These are phyloP conservation scores for Silene noctiflora DNA, from an alignment of 179 eudicot species.

Conservation along the genomic window DNA sequence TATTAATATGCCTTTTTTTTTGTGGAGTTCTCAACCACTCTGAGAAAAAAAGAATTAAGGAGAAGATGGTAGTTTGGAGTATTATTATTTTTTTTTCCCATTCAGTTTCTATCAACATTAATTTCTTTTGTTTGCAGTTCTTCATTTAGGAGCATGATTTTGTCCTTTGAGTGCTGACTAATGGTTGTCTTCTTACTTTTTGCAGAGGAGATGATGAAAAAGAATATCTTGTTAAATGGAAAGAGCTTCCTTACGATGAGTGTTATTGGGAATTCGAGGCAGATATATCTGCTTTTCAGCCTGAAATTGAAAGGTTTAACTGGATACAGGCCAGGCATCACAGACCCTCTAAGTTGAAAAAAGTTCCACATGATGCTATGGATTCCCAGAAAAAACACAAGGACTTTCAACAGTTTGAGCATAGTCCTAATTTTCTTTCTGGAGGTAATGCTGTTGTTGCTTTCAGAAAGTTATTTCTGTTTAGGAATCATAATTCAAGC, in stretches of 20 bases:
- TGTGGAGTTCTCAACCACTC: neutral
- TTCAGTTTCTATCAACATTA: neutral
- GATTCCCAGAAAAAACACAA: slow-evolving; percentile 62
- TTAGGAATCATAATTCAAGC: slow-evolving; percentile 6
- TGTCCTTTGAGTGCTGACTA: slow-evolving; percentile 16
- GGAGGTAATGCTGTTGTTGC: slow-evolving; percentile 45
- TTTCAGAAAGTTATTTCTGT: too few relatives aligned
- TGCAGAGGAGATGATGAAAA: slow-evolving; percentile 75
- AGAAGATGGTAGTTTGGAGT: neutral
- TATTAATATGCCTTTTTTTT: neutral
- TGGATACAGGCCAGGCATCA: slow-evolving; percentile 55
- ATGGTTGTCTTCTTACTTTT: slow-evolving; percentile 12
- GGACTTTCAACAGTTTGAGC: slow-evolving; percentile 92
- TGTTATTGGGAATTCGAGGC: slow-evolving; percentile 91
- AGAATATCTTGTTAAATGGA: slow-evolving; percentile 92
- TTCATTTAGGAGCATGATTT: slow-evolving; percentile 6
- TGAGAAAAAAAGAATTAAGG: neutral
- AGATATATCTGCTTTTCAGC: slow-evolving; percentile 72
- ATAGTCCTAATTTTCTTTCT: slow-evolving; percentile 74
- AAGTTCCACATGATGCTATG: slow-evolving; percentile 39
- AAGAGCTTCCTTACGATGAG: slow-evolving; percentile 90
- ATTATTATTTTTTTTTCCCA: neutral
- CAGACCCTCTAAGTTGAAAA: slow-evolving; percentile 53
- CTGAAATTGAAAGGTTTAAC: slow-evolving; percentile 73
- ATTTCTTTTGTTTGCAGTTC: neutral